phyloP scores from a whole-genome alignment of 2,329 filamentous ascomycete genomes.

The Aspergillus calidoustus region DNA sequence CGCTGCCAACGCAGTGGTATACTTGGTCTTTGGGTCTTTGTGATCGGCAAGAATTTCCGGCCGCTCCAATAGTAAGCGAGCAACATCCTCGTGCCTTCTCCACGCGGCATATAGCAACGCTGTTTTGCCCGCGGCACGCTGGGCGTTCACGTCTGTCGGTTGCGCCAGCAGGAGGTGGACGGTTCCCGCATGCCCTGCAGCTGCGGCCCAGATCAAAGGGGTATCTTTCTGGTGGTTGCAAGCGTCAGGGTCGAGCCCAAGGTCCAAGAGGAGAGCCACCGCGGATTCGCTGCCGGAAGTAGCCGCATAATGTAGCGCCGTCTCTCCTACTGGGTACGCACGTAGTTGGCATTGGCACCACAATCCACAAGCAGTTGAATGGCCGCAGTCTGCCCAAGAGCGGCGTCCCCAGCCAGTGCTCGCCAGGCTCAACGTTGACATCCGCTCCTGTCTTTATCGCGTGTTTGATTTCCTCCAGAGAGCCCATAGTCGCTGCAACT shows the following conservation, averaged over 20 bases:
- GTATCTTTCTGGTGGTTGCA: not conserved
- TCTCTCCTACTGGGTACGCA: not conserved
- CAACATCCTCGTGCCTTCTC: not conserved
- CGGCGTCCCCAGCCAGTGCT: not conserved
- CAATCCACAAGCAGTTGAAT: not conserved
- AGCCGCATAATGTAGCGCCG: not conserved
- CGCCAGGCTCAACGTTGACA: not conserved
- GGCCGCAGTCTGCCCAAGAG: not conserved
- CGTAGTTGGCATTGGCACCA: not conserved
- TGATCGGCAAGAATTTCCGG: not conserved
- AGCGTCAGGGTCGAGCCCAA: not conserved
- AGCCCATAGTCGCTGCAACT: not conserved
- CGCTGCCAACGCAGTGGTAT: not conserved
- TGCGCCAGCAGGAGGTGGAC: not conserved
- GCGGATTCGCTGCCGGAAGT: not conserved
- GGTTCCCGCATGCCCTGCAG: not conserved
- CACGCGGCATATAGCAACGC: not conserved
- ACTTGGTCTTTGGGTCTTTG: not conserved
- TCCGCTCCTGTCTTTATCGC: not conserved
- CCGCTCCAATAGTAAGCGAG: not conserved
- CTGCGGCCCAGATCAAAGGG: not conserved
- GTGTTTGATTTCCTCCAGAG: not conserved
- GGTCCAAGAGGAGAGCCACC: not conserved
- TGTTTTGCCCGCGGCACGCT: not conserved
- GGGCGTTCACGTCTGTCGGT: not conserved